Evolutionary conservation across 2,329 filamentous ascomycete genomes (phyloP).

Genomic region (Colletotrichum salicis): DNA sequence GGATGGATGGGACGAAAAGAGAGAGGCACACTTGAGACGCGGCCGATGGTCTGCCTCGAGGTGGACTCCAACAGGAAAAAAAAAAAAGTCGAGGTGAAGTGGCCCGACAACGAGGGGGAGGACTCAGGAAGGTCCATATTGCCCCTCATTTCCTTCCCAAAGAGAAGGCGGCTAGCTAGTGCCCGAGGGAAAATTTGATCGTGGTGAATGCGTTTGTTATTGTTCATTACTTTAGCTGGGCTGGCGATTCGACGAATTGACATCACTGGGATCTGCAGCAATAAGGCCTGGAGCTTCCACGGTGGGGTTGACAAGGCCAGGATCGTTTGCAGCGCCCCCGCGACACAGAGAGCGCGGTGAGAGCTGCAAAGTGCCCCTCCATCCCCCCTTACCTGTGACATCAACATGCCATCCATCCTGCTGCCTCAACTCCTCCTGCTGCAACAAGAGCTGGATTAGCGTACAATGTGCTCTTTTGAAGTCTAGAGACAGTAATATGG

Average conservation of each 20-base stretch:
- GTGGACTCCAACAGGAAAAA: neutral
- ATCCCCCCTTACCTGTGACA: slow-evolving; percentile 22
- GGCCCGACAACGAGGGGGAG: slow-evolving; percentile 11
- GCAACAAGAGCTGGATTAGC: neutral
- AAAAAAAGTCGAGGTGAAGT: slow-evolving; percentile 9
- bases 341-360: slow-evolving; percentile 14
- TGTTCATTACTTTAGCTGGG: neutral
- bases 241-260: slow-evolving; percentile 19
- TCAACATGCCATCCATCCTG: neutral
- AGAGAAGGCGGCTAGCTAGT: slow-evolving; percentile 17
- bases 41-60: neutral
- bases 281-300: neutral
- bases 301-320: slow-evolving; percentile 21
- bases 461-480: neutral
- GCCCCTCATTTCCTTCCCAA: slow-evolving; percentile 12
- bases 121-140: neutral
- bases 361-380: slow-evolving; percentile 21
- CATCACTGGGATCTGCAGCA: slow-evolving; percentile 31
- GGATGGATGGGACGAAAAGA: neutral
- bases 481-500: neutral
- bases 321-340: slow-evolving; percentile 23
- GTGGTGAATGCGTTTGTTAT: neutral
- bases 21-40: neutral
- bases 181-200: slow-evolving; percentile 8
- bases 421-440: neutral